These are phyloP conservation scores for Annulohypoxylon maeteangense DNA, from an alignment of 495 filamentous ascomycete species.

Conservation along the genomic window DNA sequence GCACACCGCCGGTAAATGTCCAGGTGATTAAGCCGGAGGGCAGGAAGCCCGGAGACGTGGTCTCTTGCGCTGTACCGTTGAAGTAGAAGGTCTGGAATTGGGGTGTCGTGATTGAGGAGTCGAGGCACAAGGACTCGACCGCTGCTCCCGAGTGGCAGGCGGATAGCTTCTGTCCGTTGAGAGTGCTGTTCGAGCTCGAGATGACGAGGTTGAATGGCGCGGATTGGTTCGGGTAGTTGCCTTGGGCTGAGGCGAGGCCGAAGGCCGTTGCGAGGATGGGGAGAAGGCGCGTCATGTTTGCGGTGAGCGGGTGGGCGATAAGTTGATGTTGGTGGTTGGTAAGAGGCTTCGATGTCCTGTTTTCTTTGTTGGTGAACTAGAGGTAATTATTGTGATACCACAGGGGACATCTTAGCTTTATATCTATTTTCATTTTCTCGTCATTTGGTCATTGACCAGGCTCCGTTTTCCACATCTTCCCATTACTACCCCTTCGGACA, in stretches of 20 bases:
- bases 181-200: slow-evolving; percentile 29
- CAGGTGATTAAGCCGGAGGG: slow-evolving; percentile 30
- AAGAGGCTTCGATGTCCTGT: background rate
- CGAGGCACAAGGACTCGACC: slow-evolving; percentile 36
- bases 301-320: too few species aligned
- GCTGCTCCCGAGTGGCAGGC: slow-evolving; percentile 38
- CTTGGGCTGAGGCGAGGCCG: slow-evolving; percentile 25
- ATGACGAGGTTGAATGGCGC: slow-evolving; percentile 42
- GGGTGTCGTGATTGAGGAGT: background rate
- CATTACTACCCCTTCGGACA: background rate
- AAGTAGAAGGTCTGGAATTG: slow-evolving; percentile 40
- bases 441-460: background rate
- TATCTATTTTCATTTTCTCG: background rate
- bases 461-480: background rate
- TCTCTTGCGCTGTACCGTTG: slow-evolving; percentile 27
- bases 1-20: slow-evolving; percentile 31
- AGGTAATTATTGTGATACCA: background rate
- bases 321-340: background rate
- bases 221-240: slow-evolving; percentile 35
- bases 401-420: slow-evolving; percentile 6
- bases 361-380: background rate
- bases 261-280: slow-evolving; percentile 16
- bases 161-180: slow-evolving; percentile 31
- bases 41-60: slow-evolving; percentile 16
- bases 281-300: slow-evolving; percentile 17